Evolutionary conservation across 2,329 filamentous ascomycete species (phyloP).

Genomic region (Nemania abortiva): DNA sequence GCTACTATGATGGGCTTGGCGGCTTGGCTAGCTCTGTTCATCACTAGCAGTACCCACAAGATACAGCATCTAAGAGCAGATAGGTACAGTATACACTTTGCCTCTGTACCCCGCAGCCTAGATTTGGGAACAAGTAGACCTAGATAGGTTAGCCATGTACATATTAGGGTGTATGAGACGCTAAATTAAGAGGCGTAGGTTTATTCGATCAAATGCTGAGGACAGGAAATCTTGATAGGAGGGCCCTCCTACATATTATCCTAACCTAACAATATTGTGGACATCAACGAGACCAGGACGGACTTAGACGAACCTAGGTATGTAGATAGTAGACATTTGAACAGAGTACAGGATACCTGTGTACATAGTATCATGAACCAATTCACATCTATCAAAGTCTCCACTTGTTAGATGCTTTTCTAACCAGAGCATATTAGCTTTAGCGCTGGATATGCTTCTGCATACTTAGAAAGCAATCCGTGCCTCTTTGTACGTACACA

Average conservation of each 20-base stretch:
- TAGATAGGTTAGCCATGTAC: not conserved
- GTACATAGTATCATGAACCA: no score
- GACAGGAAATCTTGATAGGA: not conserved
- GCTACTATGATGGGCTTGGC: constrained; percentile 34
- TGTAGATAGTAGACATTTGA: not conserved
- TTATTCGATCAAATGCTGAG: no score
- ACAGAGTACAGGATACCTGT: no score
- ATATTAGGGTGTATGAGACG: not conserved
- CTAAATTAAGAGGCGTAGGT: not conserved
- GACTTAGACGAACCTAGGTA: not conserved
- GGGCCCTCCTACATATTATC: not conserved
- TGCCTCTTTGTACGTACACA: no score
- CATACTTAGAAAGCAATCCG: no score
- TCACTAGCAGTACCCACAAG: not conserved
- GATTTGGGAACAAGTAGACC: not conserved
- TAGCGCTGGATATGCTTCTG: constrained; percentile 1
- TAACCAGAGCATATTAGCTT: constrained; percentile 10
- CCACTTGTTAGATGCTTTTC: constrained; percentile 13
- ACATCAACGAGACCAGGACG: no score
- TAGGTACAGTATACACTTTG: not conserved
- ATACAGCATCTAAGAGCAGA: not conserved
- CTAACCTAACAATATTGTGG: not conserved
- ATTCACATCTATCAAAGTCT: not conserved
- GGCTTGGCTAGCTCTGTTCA: constrained; percentile 24
- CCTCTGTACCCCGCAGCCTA: not conserved